Evolutionary conservation across 495 filamentous ascomycete species (phyloP), one percentile per base, ranked within the genome.

Genomic region (Penicillium subrubescens): DNA sequence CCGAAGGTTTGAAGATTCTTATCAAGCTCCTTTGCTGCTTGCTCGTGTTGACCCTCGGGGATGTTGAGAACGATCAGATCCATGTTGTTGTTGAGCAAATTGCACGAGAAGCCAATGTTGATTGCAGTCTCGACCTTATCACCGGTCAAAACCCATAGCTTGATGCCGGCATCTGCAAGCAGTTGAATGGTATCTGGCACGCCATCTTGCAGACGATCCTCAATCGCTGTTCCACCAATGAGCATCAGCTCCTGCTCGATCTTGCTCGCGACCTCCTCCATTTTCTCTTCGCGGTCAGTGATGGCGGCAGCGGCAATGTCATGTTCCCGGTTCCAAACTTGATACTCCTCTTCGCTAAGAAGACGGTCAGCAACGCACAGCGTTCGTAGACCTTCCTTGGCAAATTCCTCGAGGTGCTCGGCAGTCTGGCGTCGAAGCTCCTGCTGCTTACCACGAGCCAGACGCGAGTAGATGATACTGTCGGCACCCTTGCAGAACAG

Each of bases 61-160:
- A 96, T 82, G 70, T 97, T 97, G 72, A 98, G 85, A 29, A 96
- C 87, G 67, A 99, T 91, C 51, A 99, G 81, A 66, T 99, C 95
- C 96, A 99, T 97, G 64, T 95, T 89, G 75, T 97, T 99, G 78
- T 94, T 90, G 48, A 99, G 85, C 39, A 99, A 85, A 64, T 99
- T 99, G 83, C 96, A 98, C 14, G 96, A 98, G 78, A 98, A 99
- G 23, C 96, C 96, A 75, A 99, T 99, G 77, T 99, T 99, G 86
- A 99, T 98, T 46, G 96, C 96, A 53, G 96, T 99, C 77, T 98
- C 96, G 53, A 98, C 94, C 78, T 97, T 99, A 81, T 99, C 96
- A 60, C 96, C 96, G 35, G 96, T 99, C 51, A 99, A 81, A 61
- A 99, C 96, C 96, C 96, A 99, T n/a, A 99, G 86, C 73, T 99